Conservation (phyloP, 73 alveolate species). For the Durusdinium trenchii region DNA sequence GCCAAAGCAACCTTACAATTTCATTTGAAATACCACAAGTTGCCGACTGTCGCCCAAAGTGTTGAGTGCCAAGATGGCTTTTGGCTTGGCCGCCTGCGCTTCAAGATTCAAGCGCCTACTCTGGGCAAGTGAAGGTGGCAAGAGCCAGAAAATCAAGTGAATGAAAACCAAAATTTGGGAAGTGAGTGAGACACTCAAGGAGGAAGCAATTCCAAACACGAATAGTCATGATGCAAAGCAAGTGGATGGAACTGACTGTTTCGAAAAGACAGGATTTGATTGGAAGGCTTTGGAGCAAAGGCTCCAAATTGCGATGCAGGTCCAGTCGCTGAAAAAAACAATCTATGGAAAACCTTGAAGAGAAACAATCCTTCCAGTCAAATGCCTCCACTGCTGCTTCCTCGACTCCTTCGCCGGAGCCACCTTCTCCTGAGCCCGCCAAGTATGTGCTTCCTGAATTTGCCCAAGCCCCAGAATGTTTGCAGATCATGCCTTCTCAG, state of each 20-base stretch:
- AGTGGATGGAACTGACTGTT: neutral
- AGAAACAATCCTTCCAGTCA: too few species aligned
- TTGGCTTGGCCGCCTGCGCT: neutral
- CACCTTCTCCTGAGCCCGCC: neutral
- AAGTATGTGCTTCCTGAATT: neutral
- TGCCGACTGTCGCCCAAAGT: neutral
- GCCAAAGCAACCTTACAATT: neutral
- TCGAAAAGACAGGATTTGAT: neutral
- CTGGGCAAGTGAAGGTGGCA: neutral
- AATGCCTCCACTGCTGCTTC: neutral
- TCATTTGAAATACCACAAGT: neutral
- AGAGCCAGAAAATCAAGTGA: neutral
- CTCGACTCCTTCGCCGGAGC: neutral
- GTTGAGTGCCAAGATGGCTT: neutral
- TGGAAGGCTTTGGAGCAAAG: neutral
- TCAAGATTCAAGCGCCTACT: neutral
- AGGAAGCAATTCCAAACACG: neutral
- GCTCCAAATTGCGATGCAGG: neutral
- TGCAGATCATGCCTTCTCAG: neutral
- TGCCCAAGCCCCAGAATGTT: neutral
- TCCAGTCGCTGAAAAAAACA: too few species aligned
- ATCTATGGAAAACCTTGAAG: neutral
- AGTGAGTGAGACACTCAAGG: neutral
- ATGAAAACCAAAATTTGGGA: neutral
- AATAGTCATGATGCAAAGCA: neutral